Percentiles rank a stretch among this genome's conserved stretches.
Conservation (phyloP, 169 alveolate genomes). For the Neospora caninum region DNA sequence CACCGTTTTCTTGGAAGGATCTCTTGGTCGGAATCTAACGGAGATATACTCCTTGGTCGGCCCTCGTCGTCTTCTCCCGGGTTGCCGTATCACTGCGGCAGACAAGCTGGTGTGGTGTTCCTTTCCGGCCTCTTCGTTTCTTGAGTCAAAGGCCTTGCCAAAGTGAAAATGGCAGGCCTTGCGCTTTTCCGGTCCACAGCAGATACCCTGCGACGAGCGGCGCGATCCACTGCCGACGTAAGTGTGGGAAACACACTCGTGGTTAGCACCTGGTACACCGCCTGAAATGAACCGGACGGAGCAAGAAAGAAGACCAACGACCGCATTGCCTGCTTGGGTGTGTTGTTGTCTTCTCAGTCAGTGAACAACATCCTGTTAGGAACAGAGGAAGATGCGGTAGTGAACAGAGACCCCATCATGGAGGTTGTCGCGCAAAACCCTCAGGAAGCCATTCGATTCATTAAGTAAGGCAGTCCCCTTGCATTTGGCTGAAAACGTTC, state of each 20-base stretch:
- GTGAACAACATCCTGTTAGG: slow-evolving; percentile 21
- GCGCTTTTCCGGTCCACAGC: neutral
- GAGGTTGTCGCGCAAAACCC: slow-evolving; percentile 61
- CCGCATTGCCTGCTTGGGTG: neutral
- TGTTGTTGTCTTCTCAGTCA: slow-evolving; percentile 3
- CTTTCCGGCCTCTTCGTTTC: too few species aligned
- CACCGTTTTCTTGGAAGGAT: too few species aligned
- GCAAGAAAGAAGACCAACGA: neutral
- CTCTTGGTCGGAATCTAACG: too few species aligned
- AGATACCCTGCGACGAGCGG: neutral
- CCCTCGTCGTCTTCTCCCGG: too few species aligned
- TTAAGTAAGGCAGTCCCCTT: slow-evolving; percentile 46
- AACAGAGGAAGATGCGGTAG: slow-evolving; percentile 3
- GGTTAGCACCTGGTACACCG: neutral
- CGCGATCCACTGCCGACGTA: neutral
- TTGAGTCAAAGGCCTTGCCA: neutral
- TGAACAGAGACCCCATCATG: slow-evolving; percentile 60
- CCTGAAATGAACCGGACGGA: neutral
- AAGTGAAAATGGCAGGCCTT: slow-evolving; percentile 23
- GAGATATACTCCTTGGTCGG: too few species aligned
- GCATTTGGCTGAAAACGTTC: neutral
- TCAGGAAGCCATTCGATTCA: slow-evolving; percentile 41
- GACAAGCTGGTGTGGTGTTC: too few species aligned
- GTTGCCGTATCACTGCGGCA: too few species aligned
- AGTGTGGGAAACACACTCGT: neutral